A percentile compares a stretch with the other conserved stretches of the same genome.
Conservation (phyloP, 768 basidiomycete species). For the Pholiota molesta region DNA sequence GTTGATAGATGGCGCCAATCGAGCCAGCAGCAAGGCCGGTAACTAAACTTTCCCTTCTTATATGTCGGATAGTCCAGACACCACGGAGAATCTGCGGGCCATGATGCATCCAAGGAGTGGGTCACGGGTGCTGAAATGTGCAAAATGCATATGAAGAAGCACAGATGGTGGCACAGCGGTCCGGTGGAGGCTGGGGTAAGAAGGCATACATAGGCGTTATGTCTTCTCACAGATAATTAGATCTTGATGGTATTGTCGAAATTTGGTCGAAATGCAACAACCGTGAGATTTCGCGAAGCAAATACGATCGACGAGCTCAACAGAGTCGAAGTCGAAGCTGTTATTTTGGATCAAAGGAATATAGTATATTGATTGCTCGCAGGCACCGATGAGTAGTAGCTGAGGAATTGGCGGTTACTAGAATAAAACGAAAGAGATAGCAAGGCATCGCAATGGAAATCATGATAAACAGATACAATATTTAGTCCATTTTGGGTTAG, state of each 20-base stretch:
- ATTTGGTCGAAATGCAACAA: background rate
- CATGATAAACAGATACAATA: background rate
- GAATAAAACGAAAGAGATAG: background rate
- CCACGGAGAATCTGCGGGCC: slow-evolving; percentile 31
- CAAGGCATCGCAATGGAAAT: background rate
- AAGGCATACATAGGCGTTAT: background rate
- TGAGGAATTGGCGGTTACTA: background rate
- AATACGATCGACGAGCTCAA: background rate
- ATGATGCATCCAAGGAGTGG: background rate
- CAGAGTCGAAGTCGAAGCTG: background rate
- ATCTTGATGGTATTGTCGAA: background rate
- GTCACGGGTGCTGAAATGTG: slow-evolving; percentile 2
- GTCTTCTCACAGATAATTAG: background rate
- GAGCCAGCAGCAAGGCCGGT: background rate
- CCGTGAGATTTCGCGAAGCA: background rate
- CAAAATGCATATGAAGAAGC: slow-evolving; percentile 8
- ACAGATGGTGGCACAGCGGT: slow-evolving; percentile 16
- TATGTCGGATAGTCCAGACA: slow-evolving; percentile 9
- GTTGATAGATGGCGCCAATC: background rate
- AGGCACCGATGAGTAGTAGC: background rate
- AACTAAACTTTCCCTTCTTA: slow-evolving; percentile 8
- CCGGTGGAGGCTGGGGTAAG: slow-evolving; percentile 13
- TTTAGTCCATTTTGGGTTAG: background rate
- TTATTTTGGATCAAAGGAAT: background rate
- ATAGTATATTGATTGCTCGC: background rate